phyloP scores from a whole-genome alignment of 2,329 filamentous ascomycete genomes.

The Didymella sp. region DNA sequence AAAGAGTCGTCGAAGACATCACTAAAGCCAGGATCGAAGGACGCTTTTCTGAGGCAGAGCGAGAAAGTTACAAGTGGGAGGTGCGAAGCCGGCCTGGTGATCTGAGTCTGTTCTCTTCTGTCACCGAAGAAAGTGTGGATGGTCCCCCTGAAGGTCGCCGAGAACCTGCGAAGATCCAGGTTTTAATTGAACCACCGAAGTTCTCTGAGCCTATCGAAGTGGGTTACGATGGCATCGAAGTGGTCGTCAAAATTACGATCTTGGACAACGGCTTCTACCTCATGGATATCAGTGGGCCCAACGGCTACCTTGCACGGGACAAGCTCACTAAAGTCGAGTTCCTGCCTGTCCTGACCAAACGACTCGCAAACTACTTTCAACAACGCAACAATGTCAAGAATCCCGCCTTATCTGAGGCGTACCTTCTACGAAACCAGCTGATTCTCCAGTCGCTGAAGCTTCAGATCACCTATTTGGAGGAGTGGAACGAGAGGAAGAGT shows the following conservation, averaged over 20 bases:
- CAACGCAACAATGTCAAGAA: slow-evolving; percentile 74
- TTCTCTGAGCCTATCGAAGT: slow-evolving; percentile 62
- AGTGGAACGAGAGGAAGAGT: slow-evolving; percentile 60
- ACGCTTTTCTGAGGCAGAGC: slow-evolving; percentile 81
- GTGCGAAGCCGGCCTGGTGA: slow-evolving; percentile 70
- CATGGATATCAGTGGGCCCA: slow-evolving; percentile 68
- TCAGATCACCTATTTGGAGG: slow-evolving; percentile 66
- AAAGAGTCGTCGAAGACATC: slow-evolving; percentile 82
- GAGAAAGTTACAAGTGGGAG: slow-evolving; percentile 82
- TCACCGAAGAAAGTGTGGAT: slow-evolving; percentile 73
- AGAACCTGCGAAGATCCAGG: slow-evolving; percentile 71
- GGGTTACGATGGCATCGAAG: slow-evolving; percentile 67
- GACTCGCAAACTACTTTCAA: slow-evolving; percentile 75
- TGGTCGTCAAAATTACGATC: slow-evolving; percentile 69
- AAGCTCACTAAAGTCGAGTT: slow-evolving; percentile 76
- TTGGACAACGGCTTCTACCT: slow-evolving; percentile 62
- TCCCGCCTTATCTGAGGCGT: slow-evolving; percentile 66
- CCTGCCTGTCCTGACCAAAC: slow-evolving; percentile 73
- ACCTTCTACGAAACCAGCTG: slow-evolving; percentile 80
- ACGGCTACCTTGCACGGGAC: slow-evolving; percentile 75
- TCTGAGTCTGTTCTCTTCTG: slow-evolving; percentile 65
- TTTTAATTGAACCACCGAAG: slow-evolving; percentile 75
- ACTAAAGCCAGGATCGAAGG: slow-evolving; percentile 85
- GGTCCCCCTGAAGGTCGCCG: slow-evolving; percentile 68
- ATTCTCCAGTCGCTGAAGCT: slow-evolving; percentile 74